Evolutionary conservation across 2,329 filamentous ascomycete genomes (phyloP), one percentile per base, ranked within the genome.

Genomic region (Stachybotrys elegans): DNA sequence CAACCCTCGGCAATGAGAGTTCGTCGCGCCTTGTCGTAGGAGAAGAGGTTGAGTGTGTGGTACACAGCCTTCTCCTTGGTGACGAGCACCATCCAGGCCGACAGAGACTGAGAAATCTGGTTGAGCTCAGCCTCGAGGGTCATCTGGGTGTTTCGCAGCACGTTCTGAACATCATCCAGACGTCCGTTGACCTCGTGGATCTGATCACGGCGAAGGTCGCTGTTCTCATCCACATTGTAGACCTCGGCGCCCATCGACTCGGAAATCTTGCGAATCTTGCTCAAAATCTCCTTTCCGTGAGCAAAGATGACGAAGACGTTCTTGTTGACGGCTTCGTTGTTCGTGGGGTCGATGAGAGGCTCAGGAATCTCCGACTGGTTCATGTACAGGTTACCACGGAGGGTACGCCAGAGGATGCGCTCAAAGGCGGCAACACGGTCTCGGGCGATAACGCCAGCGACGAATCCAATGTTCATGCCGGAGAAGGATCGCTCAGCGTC

Each of bases 261-360:
- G 2, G 92, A 97, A 49, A 98, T 97, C 78, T 96, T 97, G 61
- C 93, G 84, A 62, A 98, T 97, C 81, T 98, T 98, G 60, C 91
- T 88, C 57, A 98, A 83, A 55, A 98, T 95, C 68, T 97, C 92
- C 69, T 95, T 95, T 62, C 93, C 93, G 60, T 98, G 93, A 12
- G 93, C 93, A 58, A 98, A 98, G 66, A 98, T 98, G 60, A 98
- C 92, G 60, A 98, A 98, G 44, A 98, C 93, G 57, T 96, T 98
- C 82, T 98, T 98, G 73, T 86, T 83, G 56, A 94, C 78, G 51
- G 88, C 77, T 69, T 97, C 92, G 64, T 97, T 96, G 71, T 82
- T 95, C 61, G 86, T 79, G 14, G 93, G 92, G 65, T 98, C 88
- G 63, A 95, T 77, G 55, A 98, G 85, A 29, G 88, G 83, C 65